Conservation (phyloP, 2,329 filamentous ascomycete genomes). For the Penicillium italicum region DNA sequence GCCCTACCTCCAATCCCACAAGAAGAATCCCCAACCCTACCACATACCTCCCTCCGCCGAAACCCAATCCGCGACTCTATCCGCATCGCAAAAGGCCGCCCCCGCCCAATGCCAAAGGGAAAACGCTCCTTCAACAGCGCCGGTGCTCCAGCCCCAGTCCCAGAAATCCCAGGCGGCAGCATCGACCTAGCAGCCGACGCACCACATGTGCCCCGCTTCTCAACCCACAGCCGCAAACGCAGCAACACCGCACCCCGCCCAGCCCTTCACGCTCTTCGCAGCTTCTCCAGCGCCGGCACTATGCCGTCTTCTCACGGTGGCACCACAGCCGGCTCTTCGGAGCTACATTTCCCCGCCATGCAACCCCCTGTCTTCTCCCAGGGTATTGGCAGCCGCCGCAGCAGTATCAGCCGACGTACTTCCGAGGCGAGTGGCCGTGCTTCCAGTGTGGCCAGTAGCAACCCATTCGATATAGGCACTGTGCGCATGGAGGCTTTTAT, state of each 20-base stretch:
- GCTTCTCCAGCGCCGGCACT: conserved; percentile 59
- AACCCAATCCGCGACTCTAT: conserved; percentile 81
- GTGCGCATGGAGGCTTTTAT: conserved; percentile 98
- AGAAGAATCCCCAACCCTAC: conserved; percentile 42
- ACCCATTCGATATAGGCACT: conserved; percentile 86
- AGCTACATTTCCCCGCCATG: conserved; percentile 48
- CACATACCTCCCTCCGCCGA: conserved; percentile 48
- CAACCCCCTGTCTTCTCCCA: conserved; percentile 24
- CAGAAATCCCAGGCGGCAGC: conserved; percentile 31
- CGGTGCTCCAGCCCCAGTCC: conserved; percentile 30
- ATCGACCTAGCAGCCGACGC: conserved; percentile 44
- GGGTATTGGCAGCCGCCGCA: conserved; percentile 35
- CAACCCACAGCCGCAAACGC: conserved; percentile 71
- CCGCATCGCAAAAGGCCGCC: conserved; percentile 74
- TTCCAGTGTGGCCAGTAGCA: conserved; percentile 43
- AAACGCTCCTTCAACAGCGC: conserved; percentile 38
- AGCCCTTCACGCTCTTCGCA: conserved; percentile 63
- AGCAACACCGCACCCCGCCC: conserved; percentile 78
- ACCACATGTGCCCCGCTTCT: conserved; percentile 53
- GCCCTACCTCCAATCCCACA: conserved; percentile 53
- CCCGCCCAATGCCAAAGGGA: conserved; percentile 41
- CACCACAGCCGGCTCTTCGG: conserved; percentile 58
- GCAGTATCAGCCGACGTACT: conserved; percentile 51
- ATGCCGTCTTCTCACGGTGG: conserved; percentile 48
- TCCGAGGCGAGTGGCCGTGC: conserved; percentile 49